phyloP scores from a whole-genome alignment of 352 stramenopile genomes.

The Phytophthora megakarya region DNA sequence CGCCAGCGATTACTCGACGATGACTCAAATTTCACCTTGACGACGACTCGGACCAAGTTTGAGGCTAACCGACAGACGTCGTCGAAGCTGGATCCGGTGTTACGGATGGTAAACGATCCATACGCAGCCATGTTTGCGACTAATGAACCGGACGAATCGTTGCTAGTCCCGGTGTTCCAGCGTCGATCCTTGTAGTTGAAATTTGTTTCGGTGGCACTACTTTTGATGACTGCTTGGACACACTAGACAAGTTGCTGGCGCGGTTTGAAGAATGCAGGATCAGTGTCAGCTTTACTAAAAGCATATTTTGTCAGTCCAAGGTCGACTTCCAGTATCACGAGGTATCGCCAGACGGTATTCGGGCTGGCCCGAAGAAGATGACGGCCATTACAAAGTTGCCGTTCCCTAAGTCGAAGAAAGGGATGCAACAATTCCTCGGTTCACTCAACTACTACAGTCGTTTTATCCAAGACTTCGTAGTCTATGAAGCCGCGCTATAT shows the following conservation, averaged over 20 bases:
- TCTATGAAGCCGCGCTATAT: conserved; percentile 14
- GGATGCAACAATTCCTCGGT: conserved; percentile 27
- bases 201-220: neutral
- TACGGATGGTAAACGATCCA: too few species aligned
- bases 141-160: too few species aligned
- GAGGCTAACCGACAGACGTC: too few species aligned
- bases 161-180: neutral
- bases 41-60: too few species aligned
- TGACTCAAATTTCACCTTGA: too few species aligned
- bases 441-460: conserved; percentile 35
- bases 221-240: neutral
- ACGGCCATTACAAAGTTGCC: neutral
- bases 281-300: conserved; percentile 34
- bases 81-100: too few species aligned
- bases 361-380: conserved; percentile 15
- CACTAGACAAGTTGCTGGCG: conserved; percentile 10
- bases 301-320: conserved; percentile 9
- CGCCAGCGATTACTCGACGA: too few species aligned
- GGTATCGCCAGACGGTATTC: conserved; percentile 7
- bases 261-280: conserved; percentile 27
- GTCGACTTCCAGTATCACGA: conserved; percentile 26
- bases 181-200: neutral
- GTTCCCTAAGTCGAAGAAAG: conserved; percentile 24
- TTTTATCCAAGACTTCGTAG: conserved; percentile 30
- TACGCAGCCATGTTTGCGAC: neutral